A percentile compares a stretch with the other conserved stretches of the same genome.
These are phyloP conservation scores for Phytophthora quininea DNA, from an alignment of 352 stramenopile genomes.

Conservation along the genomic window DNA sequence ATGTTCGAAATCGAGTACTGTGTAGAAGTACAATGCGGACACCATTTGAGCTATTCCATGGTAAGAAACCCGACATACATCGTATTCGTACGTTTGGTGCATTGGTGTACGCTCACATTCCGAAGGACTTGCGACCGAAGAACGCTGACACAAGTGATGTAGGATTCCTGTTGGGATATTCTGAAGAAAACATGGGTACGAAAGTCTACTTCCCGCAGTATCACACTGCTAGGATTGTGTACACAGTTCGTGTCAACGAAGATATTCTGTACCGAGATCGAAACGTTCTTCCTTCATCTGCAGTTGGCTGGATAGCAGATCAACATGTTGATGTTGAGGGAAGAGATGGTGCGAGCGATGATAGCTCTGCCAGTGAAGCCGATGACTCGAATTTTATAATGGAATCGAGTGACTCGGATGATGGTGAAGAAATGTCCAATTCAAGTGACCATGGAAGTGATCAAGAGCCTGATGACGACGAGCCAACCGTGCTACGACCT, in stretches of 20 bases:
- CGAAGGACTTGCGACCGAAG: neutral
- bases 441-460: neutral
- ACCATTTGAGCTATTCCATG: neutral
- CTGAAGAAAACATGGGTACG: neutral
- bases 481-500: neutral
- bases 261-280: neutral
- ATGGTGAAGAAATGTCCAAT: neutral
- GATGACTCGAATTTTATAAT: neutral
- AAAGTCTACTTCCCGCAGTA: neutral
- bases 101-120: neutral
- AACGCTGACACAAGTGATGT: neutral
- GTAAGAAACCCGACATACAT: conserved; percentile 5
- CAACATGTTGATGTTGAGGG: neutral
- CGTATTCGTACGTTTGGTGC: conserved; percentile 6
- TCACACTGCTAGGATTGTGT: neutral
- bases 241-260: neutral
- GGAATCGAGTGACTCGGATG: neutral
- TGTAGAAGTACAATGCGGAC: neutral
- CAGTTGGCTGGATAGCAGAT: neutral
- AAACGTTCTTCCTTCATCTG: neutral
- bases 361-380: neutral
- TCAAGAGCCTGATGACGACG: neutral
- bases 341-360: neutral
- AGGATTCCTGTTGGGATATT: neutral
- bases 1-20: neutral